Conservation (phyloP, 805 yeast genomes). For the Groenewaldozyma salmanticensis region DNA sequence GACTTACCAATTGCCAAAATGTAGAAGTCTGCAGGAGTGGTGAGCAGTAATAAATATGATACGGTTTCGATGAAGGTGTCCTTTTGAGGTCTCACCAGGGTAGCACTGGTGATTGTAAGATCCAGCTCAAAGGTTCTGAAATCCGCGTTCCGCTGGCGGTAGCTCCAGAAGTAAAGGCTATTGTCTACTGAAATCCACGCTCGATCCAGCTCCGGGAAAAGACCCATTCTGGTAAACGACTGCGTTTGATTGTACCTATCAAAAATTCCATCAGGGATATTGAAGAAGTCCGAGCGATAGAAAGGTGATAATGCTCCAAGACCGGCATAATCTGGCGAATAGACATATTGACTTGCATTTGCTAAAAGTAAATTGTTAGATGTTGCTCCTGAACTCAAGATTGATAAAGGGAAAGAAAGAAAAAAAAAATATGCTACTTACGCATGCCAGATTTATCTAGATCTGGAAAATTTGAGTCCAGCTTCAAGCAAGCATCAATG, state of each 20-base stretch:
- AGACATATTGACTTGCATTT: slow-evolving; percentile 16
- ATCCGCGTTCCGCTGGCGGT: slow-evolving; percentile 40
- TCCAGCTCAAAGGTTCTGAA: slow-evolving; percentile 69
- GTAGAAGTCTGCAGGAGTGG: slow-evolving; percentile 73
- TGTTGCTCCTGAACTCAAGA: not conserved
- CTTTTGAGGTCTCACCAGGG: slow-evolving; percentile 70
- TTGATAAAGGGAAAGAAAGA: not conserved
- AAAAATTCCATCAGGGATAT: slow-evolving; percentile 72
- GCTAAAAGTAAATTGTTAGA: not conserved
- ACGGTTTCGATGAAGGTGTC: slow-evolving; percentile 74
- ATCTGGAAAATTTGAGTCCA: slow-evolving; percentile 27
- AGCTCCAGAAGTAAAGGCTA: slow-evolving; percentile 78
- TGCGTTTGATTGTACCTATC: slow-evolving; percentile 59
- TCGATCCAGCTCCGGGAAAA: slow-evolving; percentile 68
- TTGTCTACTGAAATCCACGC: slow-evolving; percentile 83
- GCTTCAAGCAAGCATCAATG: slow-evolving; percentile 21
- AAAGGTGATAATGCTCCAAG: slow-evolving; percentile 44
- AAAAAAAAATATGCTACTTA: slow-evolving; percentile 4
- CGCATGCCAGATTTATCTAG: slow-evolving; percentile 25
- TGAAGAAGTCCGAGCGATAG: slow-evolving; percentile 55
- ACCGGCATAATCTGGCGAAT: slow-evolving; percentile 13
- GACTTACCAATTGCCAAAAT: slow-evolving; percentile 61
- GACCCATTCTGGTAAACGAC: slow-evolving; percentile 66
- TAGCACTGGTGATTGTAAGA: slow-evolving; percentile 67
- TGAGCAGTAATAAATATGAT: slow-evolving; percentile 58